These are phyloP conservation scores for Saccharomyces pastorianus DNA, from an alignment of 1,139 yeast species.

Conservation along the genomic window DNA sequence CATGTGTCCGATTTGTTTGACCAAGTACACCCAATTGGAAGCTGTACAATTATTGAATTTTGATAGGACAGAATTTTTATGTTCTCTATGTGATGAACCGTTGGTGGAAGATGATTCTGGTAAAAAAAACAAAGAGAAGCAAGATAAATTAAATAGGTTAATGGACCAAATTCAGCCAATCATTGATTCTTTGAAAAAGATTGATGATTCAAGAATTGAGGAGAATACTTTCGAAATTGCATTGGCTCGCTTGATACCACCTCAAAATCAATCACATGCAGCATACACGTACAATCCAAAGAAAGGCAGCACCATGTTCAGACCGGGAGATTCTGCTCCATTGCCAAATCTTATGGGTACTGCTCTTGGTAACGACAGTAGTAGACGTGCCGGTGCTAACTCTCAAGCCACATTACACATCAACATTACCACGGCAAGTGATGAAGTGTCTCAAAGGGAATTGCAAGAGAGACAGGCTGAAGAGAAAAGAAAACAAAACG, in stretches of 20 bases:
- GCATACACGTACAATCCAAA: constrained; percentile 48
- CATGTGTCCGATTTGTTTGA: constrained; percentile 77
- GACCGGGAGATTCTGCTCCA: constrained; percentile 30
- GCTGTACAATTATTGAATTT: constrained; percentile 75
- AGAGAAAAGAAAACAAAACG: constrained; percentile 83
- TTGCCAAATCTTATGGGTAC: constrained; percentile 25
- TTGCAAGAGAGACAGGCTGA: constrained; percentile 58
- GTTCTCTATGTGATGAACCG: constrained; percentile 72
- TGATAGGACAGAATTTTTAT: constrained; percentile 71
- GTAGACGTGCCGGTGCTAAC: constrained; percentile 36
- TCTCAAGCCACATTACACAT: constrained; percentile 71
- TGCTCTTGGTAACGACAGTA: constrained; percentile 32
- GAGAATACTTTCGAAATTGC: constrained; percentile 85
- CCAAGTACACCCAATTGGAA: constrained; percentile 76
- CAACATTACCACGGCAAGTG: constrained; percentile 76
- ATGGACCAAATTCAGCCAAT: constrained; percentile 90
- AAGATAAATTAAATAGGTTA: constrained; percentile 70
- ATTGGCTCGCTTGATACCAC: constrained; percentile 72
- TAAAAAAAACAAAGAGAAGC: constrained; percentile 72
- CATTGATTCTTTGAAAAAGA: constrained; percentile 70
- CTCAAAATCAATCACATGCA: constrained; percentile 61
- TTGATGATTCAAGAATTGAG: constrained; percentile 77
- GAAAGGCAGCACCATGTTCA: constrained; percentile 36
- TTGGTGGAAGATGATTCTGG: constrained; percentile 84
- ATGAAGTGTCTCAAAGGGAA: constrained; percentile 65